Evolutionary conservation across 169 alveolate genomes (phyloP), one percentile per base, ranked within the genome.

Genomic region (Babesia ovis): DNA sequence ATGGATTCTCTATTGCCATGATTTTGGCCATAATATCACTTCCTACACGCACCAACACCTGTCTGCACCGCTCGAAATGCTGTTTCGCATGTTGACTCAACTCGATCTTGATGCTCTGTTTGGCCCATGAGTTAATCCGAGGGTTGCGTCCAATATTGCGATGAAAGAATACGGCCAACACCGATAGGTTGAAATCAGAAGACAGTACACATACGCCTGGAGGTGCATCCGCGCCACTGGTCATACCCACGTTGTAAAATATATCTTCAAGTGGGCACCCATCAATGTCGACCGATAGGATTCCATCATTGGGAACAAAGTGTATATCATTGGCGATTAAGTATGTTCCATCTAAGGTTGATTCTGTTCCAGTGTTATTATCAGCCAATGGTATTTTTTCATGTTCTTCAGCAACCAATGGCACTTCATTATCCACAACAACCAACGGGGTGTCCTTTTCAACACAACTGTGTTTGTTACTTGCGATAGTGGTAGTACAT

Each of bases 191-290:
- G 62, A 64, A 64, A 9, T 48, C 74, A 35, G 48, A 8, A 27
- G 61, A 18, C 6, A 46, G 50, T 18, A 22, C n/a, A 31, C 32
- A n/a, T 11, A 2, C 22, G 9, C 50, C 25, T 34, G 41, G 29
- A 3, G 22, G n/a, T 25, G 42, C 2, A 12, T 18, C 18, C 22
- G 41, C 37, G 18, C 1, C 29, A 0, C 23, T n/a, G 0, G 3
- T 54, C 23, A 4, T 11, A 23, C 20, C 25, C 0, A 48, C 1
- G 53, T 22, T 12, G 27, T 27, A 4, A 34, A 64, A 64, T 16
- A 64, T 20, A 16, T 64, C 62, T 43, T 64, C 74, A 16, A 64
- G 74, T 6, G 4, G 60, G 51, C 74, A 64, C 35, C 41, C 74
- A 12, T 50, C 61, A 23, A 50, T 14, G 35, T 27, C 42, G 42